These are phyloP conservation scores for Psilocybe tampanensis DNA, from an alignment of 768 basidiomycete genomes.

Conservation along the genomic window DNA sequence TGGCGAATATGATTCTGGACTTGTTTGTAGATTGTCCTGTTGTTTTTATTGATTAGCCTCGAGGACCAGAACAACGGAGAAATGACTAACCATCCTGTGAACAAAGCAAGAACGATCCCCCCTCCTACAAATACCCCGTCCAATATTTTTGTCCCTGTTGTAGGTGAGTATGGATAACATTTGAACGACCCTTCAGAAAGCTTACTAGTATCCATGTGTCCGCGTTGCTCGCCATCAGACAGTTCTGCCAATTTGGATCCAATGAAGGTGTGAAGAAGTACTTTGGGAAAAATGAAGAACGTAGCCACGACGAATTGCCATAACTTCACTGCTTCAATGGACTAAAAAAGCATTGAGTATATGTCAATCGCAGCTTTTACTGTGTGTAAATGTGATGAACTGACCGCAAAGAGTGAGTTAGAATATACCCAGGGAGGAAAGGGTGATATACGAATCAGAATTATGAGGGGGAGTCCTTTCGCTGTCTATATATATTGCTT, in stretches of 20 bases:
- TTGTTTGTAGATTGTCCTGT: conserved; percentile 66
- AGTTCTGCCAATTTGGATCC: conserved; percentile 74
- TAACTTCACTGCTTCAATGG: conserved; percentile 72
- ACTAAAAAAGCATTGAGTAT: conserved; percentile 37
- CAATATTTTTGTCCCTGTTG: conserved; percentile 62
- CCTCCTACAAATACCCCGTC: conserved; percentile 61
- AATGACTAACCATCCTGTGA: conserved; percentile 61
- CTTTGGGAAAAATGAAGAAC: conserved; percentile 67
- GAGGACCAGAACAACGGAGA: background rate
- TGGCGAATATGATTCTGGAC: conserved; percentile 63
- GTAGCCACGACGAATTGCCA: conserved; percentile 82
- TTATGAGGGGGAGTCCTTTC: conserved; percentile 80
- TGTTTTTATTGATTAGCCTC: conserved; percentile 7
- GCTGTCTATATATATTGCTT: conserved; percentile 47
- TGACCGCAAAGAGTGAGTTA: conserved; percentile 77
- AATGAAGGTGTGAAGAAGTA: conserved; percentile 74
- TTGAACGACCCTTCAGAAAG: conserved; percentile 9
- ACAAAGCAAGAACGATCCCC: conserved; percentile 58
- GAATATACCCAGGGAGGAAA: conserved; percentile 89
- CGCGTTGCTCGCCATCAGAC: conserved; percentile 75
- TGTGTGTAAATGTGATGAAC: conserved; percentile 26
- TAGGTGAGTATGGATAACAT: conserved; percentile 7
- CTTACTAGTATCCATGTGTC: conserved; percentile 76
- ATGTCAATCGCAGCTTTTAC: background rate
- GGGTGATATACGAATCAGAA: conserved; percentile 79